Evolutionary conservation across 352 stramenopile species (phyloP), one percentile per base, ranked within the genome.

Genomic region (Phytophthora multivora): DNA sequence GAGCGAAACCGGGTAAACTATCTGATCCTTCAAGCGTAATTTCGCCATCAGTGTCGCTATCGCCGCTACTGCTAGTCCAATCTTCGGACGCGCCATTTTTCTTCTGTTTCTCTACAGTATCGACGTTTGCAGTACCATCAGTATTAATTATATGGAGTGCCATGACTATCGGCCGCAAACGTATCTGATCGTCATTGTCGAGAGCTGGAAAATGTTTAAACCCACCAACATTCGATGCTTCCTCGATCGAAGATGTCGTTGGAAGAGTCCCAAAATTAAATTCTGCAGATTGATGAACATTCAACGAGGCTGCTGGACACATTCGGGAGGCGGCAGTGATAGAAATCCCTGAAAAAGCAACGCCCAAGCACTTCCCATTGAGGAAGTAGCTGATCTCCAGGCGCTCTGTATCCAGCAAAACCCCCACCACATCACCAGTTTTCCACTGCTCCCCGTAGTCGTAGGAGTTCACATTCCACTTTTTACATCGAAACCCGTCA

Each of bases 351-450:
- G 69, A 69, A 66, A 97, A 98, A 0, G 90, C 92, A 21, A 91
- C 65, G 1, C 91, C 93, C 15, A 98, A 71, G 52, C 93, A 86
- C 10, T 80, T 74, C n/a, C 91, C 92, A 72, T 98, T 98, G 4
- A 98, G 51, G 46, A 93, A 89, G 61, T 92, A 98, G 23, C 85
- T 93, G 25, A 98, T 79, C 51, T 89, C 77, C 53, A 90, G 80
- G 1, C 67, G 82, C 64, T 95, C 89, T 6, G 84, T 89, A 58
- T 98, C 92, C 4, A 97, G 67, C 7, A 96, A 59, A 0, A 95
- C 86, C 0, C 92, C 93, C 6, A 98, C 72, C 11, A 97, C 65
- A 53, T 98, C 91, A 1, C 88, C 86, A 1, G 63, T 59, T 23
- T 70, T 69, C 93, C 93, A 98, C 11, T 69, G 50, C 19, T 86